Evolutionary conservation across 495 filamentous ascomycete genomes (phyloP), one percentile per base, ranked within the genome.

Genomic region (Penicillium bovifimosum): DNA sequence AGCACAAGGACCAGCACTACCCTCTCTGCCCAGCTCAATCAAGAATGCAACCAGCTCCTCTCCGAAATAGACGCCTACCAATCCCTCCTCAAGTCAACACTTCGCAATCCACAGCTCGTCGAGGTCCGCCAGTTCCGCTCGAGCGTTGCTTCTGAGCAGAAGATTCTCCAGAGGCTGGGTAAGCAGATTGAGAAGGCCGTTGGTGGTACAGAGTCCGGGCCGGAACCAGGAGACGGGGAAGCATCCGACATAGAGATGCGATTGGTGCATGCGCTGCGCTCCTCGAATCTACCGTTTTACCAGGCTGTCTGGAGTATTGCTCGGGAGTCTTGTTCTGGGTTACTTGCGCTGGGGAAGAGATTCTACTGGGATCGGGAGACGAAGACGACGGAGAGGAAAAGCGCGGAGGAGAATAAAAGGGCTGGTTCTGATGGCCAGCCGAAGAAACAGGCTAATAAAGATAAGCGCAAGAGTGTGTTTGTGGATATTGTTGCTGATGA

Each of bases 281-380:
- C 80, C 20, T 79, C 78, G 6, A 84, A 84, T 68, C 39, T 84
- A 28, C 73, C 77, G 0, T 83, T 81, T 51, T 81, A 80, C 52
- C 64, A 72, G 41, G 68, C 78, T 29, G 74, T 84, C 2, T 84
- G 81, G 81, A 61, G 60, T 7, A 71, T 79, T 48, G 76, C 76
- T 39, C 78, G 74, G 41, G 53, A 54, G 6, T 71, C 68, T 18
- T 79, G 74, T 58, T 54, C 53, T 31, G 72, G 76, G n/a, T 41
- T 84, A n/a, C 66, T 76, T 16, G 71, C 73, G 24, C 68, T 84
- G 48, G 64, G 74, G 42, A 80, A 76, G 55, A 63, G 78, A 28
- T 82, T 83, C 50, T 79, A 82, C 48, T 81, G 77, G 76, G 72
- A 75, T 38, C 42, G 46, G n/a, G 64, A 56, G 34, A 54, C 29